These are phyloP conservation scores for Pseudognaphalium luteoalbum DNA, from an alignment of 129 eudicot species.

Conservation along the genomic window DNA sequence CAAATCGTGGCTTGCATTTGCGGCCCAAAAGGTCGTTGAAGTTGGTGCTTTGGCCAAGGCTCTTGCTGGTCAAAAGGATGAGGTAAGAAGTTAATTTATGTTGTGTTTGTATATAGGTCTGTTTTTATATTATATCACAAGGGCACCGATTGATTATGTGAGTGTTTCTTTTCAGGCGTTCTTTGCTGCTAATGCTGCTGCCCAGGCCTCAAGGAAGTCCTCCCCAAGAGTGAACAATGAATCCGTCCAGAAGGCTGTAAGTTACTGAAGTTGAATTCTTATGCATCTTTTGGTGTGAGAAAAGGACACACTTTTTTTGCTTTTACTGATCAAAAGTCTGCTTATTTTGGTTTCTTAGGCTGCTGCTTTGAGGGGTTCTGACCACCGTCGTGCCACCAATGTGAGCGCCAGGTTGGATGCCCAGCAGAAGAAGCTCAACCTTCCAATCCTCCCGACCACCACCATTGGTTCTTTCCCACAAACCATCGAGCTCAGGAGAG, in stretches of 20 bases:
- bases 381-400: slow-evolving; percentile 96
- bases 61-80: slow-evolving; percentile 74
- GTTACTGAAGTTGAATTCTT: slow-evolving; percentile 22
- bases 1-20: slow-evolving; percentile 95
- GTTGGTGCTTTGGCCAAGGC: slow-evolving; percentile 97
- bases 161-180: slow-evolving; percentile 52
- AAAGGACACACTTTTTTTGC: background rate
- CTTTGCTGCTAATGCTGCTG: slow-evolving; percentile 90
- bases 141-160: background rate
- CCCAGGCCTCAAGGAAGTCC: slow-evolving; percentile 90
- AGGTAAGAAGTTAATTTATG: slow-evolving; percentile 40
- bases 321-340: background rate
- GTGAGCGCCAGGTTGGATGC: slow-evolving; percentile 88
- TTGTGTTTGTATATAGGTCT: background rate
- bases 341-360: slow-evolving; percentile 48
- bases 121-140: background rate
- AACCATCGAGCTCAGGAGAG: slow-evolving; percentile 93
- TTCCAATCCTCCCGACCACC: slow-evolving; percentile 96
- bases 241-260: slow-evolving; percentile 86
- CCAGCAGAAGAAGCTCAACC: slow-evolving; percentile 97
- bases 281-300: background rate
- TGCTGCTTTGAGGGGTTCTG: slow-evolving; percentile 85
- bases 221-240: slow-evolving; percentile 95
- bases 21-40: slow-evolving; percentile 93
- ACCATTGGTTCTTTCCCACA: slow-evolving; percentile 99